Evolutionary conservation across 1,284 basidiomycete species (phyloP).

Genomic region (Malassezia pachydermatis): DNA sequence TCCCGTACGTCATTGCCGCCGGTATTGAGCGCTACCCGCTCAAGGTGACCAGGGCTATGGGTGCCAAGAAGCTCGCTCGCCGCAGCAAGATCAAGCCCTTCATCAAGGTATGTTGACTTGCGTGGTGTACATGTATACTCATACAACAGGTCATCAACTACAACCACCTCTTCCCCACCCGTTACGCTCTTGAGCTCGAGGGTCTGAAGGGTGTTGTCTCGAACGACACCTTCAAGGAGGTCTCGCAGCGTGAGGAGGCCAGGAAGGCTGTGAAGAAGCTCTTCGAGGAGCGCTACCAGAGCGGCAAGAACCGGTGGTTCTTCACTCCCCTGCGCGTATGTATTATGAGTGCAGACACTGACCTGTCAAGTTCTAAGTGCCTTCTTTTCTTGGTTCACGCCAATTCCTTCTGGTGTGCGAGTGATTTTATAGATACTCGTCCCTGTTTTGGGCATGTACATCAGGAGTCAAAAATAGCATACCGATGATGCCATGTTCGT

Average conservation of each 20-base stretch:
- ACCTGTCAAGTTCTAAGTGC: constrained; percentile 18
- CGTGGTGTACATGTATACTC: not conserved
- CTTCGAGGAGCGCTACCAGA: constrained; percentile 47
- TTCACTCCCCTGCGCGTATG: constrained; percentile 48
- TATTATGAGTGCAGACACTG: not conserved
- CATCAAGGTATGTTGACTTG: constrained; percentile 35
- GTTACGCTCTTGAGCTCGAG: constrained; percentile 48
- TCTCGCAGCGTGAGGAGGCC: constrained; percentile 46
- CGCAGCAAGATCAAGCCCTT: constrained; percentile 48
- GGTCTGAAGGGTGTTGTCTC: constrained; percentile 44
- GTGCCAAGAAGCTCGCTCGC: constrained; percentile 47
- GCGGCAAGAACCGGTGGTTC: constrained; percentile 49
- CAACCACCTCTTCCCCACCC: constrained; percentile 49
- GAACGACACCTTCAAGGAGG: constrained; percentile 47
- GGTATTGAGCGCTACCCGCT: constrained; percentile 48
- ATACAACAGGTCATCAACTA: constrained; percentile 40
- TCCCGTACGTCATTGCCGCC: constrained; percentile 45
- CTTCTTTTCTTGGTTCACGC: not conserved
- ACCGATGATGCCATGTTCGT: constrained; percentile 16
- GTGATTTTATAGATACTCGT: not conserved
- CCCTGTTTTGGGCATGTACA: not conserved
- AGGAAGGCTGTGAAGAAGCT: constrained; percentile 47
- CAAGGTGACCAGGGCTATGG: constrained; percentile 48
- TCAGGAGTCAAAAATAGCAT: constrained; percentile 16
- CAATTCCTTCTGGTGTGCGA: not conserved